A percentile compares a stretch with the other conserved stretches of the same genome.
These are phyloP conservation scores for Hypericum androsaemum DNA, from an alignment of 345 rosid genomes.

Conservation along the genomic window DNA sequence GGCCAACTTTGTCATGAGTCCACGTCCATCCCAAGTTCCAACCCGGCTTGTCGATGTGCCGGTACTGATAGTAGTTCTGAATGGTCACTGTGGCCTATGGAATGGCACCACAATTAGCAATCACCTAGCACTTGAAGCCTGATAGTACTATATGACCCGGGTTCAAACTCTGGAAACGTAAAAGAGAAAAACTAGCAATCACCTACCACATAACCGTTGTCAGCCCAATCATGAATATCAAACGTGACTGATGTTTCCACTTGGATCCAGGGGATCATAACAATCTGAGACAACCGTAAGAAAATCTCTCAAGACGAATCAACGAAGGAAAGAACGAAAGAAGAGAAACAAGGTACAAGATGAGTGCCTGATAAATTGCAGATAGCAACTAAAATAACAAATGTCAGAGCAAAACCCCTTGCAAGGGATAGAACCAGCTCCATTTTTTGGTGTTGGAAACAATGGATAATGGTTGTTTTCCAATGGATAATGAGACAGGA, in stretches of 20 bases:
- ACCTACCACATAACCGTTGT: slow-evolving; percentile 41
- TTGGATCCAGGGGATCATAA: slow-evolving; percentile 56
- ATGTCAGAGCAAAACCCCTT: slow-evolving; percentile 8
- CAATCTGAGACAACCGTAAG: slow-evolving; percentile 31
- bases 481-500: no score
- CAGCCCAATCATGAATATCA: slow-evolving; percentile 28
- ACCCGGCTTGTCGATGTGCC: slow-evolving; percentile 38
- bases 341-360: neutral
- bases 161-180: no score
- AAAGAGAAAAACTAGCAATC: no score
- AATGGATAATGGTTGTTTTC: neutral
- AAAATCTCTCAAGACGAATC: neutral
- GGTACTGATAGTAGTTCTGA: slow-evolving; percentile 40
- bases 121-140: no score
- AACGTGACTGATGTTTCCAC: slow-evolving; percentile 41
- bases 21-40: slow-evolving; percentile 56
- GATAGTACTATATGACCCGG: no score
- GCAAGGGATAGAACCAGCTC: neutral
- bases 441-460: slow-evolving; percentile 12
- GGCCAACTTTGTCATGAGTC: slow-evolving; percentile 29
- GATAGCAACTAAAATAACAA: slow-evolving; percentile 11
- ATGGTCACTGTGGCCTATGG: slow-evolving; percentile 49
- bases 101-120: no score
- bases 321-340: no score
- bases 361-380: slow-evolving; percentile 32